Conservation (phyloP, 2,329 filamentous ascomycete genomes). For the Emmonsia crescens region DNA sequence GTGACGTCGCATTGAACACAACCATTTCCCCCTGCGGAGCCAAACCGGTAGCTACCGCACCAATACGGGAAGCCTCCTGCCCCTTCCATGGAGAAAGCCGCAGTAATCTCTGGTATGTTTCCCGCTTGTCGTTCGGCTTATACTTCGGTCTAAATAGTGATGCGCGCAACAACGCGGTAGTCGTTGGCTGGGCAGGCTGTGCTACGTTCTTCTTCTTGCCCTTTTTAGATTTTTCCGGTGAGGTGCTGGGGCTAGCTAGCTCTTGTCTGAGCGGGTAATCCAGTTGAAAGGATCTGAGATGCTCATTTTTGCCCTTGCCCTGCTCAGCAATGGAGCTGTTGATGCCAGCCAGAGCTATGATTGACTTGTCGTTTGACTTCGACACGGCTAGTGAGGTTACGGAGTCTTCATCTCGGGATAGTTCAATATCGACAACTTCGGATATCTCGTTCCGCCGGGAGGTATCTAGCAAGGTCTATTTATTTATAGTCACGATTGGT, state of each 20-base stretch:
- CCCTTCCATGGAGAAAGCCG: conserved; percentile 46
- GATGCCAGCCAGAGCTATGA: conserved; percentile 62
- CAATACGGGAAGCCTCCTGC: conserved; percentile 51
- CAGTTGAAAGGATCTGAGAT: conserved; percentile 67
- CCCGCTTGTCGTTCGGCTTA: conserved; percentile 36
- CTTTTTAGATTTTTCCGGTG: conserved; percentile 23
- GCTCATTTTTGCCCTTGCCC: conserved; percentile 66
- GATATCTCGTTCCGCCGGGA: conserved; percentile 53
- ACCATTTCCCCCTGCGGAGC: conserved; percentile 67
- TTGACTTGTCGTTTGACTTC: conserved; percentile 42
- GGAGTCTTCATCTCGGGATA: conserved; percentile 78
- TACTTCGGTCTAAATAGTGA: conserved; percentile 39
- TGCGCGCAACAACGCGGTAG: conserved; percentile 36
- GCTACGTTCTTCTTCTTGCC: conserved; percentile 23
- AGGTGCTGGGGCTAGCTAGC: conserved; percentile 16
- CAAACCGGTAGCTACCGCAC: conserved; percentile 67
- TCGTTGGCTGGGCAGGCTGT: conserved; percentile 27
- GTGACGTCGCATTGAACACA: conserved; percentile 58
- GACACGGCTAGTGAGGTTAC: conserved; percentile 72
- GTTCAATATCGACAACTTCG: conserved; percentile 59
- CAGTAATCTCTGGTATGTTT: conserved; percentile 50
- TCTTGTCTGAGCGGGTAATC: conserved; percentile 41
- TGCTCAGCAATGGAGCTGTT: conserved; percentile 68
- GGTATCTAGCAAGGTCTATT: conserved; percentile 61
- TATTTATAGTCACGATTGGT: neutral